A percentile compares a stretch with the other conserved stretches of the same genome.
These are phyloP conservation scores for Borovskyia barvae DNA, from an alignment of 208 protist species.

Conservation along the genomic window DNA sequence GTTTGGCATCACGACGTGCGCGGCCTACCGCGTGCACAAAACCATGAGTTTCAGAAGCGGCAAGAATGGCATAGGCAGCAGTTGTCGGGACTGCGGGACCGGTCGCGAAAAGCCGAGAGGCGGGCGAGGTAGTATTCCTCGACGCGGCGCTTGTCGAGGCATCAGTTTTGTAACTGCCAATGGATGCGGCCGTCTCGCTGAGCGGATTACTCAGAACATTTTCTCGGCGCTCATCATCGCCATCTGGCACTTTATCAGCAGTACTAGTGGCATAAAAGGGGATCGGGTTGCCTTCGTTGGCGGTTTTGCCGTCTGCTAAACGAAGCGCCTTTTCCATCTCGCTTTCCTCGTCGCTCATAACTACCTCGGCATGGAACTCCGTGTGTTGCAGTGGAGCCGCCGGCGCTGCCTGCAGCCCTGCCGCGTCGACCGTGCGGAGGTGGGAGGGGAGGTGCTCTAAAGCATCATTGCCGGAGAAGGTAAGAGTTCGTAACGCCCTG, in stretches of 20 bases:
- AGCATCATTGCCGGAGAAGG: slow-evolving; percentile 37
- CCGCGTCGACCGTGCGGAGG: neutral
- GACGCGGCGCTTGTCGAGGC: neutral
- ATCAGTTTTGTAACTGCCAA: too few species aligned
- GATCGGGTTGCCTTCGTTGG: too few species aligned
- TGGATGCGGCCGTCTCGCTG: too few species aligned
- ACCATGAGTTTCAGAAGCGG: slow-evolving; percentile 22
- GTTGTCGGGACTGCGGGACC: slow-evolving; percentile 10
- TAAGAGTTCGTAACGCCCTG: slow-evolving; percentile 31
- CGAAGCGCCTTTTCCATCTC: too few species aligned
- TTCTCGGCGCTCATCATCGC: too few species aligned
- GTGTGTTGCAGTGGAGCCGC: neutral
- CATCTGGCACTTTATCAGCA: too few species aligned
- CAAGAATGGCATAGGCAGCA: slow-evolving; percentile 30
- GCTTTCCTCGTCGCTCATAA: slow-evolving; percentile 28
- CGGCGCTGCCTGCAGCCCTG: neutral
- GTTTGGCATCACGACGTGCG: slow-evolving; percentile 10
- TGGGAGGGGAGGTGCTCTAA: slow-evolving; percentile 1
- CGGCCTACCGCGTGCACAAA: slow-evolving; percentile 28
- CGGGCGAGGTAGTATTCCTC: neutral
- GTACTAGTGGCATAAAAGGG: too few species aligned
- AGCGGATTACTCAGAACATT: too few species aligned
- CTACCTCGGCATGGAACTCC: slow-evolving; percentile 30
- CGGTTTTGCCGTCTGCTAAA: too few species aligned
- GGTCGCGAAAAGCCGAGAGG: neutral